Evolutionary conservation across 2,329 filamentous ascomycete species (phyloP), one percentile per base, ranked within the genome.

Genomic region (Diaporthe sp.): DNA sequence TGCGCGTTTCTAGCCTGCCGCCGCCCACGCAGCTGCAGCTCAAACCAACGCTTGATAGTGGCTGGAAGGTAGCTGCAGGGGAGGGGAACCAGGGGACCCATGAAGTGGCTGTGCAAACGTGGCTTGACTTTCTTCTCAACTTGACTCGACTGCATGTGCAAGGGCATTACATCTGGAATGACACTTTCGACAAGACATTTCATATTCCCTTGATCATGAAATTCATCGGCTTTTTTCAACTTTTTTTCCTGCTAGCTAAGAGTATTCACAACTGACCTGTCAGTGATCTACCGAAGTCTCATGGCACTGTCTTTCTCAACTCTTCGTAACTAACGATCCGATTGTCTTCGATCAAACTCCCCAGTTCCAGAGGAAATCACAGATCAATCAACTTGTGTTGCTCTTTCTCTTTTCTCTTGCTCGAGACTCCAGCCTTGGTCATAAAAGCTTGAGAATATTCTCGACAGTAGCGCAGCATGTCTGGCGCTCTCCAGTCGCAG

Each of bases 1-100:
- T 78, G 76, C 72, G 76, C 70, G 76, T 74, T 78, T 53, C 49
- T 55, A 51, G 49, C 65, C 65, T 70, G 65, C 65, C 65, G 65
- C 65, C n/a, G 46, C 65, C 39, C 17, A 28, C 46, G 31, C 34
- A 39, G 65, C 65, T 70, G 49, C 34, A 70, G 46, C 49, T 55
- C 19, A 34, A 42, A 31, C 28, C 13, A 22, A 34, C 42, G 31
- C 31, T 28, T 9, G 31, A 25, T 19, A 42, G 65, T 55, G 31
- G 62, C 62, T 70, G 65, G 34, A n/a, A 53, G 31, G 4, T 37
- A 8, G 22, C 22, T 53, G 28, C 61, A 67, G 42, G 61, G 61
- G 19, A 44, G 19, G 62, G 31, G 62, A 22, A 5, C 13, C 8
- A 37, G 31, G n/a, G 6, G 2, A 10, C 2, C 49, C 34, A 25